Evolutionary conservation across 805 yeast species (phyloP), one percentile per base, ranked within the genome.

Genomic region (Yarrowia phangngaensis): DNA sequence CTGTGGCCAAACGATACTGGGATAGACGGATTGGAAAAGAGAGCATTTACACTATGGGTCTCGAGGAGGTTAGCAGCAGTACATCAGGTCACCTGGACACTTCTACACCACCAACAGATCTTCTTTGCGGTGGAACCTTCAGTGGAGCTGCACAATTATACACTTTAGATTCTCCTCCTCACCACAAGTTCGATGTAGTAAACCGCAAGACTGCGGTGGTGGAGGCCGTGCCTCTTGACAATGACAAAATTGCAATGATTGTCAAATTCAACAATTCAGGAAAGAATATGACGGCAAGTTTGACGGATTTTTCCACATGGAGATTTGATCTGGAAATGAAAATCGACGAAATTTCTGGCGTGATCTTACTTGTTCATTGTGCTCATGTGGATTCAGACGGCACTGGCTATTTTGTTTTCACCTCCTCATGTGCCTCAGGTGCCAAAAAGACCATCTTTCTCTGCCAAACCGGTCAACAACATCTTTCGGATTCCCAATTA

Each of bases 251-350:
- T 15, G 48, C 29, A 1, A 15, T 41, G 3, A 41, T 41, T 15
- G 48, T 41, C 22, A 41, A 41, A 13, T 41, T 41, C 29, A 41
- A 41, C 48, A 41, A 22, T 20, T 24, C 45, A 8, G 45, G 45
- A 8, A 38, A 38, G 16, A 38, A 38, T 20, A 38, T 38, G 45
- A 38, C 45, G 6, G 45, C 45, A 8, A 26, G 32, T 17, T 8
- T 38, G 19, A 38, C 45, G 4, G 45, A 38, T 11, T 38, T 38
- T 19, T 27, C 45, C 1, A 38, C 45, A 2, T 38, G 45, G 45
- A n/a, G 45, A 17, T 38, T 38, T 13, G 45, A 38, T 19, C 24
- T 38, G 4, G 23, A 11, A 6, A 27, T 38, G 32, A 32, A 38
- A 24, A 27, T 31, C 19, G 45, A 38, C 20, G 20, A 20, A 22